These are phyloP conservation scores for Kingdonia uniflora DNA, from an alignment of 164 flowering plant genomes.

Conservation along the genomic window DNA sequence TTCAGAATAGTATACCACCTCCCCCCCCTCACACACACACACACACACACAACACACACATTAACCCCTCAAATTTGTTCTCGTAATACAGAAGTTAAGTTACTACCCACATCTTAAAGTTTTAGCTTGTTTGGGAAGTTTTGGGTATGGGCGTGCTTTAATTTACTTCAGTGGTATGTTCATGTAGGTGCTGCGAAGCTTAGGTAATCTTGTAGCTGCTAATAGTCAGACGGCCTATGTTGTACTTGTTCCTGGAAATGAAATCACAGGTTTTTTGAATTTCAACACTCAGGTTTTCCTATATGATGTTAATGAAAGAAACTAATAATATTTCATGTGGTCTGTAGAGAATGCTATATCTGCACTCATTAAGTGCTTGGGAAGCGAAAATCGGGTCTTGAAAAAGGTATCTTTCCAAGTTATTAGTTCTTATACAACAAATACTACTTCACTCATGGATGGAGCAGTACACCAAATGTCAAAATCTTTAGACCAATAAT, in stretches of 20 bases:
- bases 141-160: no score
- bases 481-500: no score
- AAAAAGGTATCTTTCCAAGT: constrained; percentile 51
- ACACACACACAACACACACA: no score
- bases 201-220: constrained; percentile 90
- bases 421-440: neutral
- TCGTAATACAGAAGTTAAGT: no score
- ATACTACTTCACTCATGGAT: neutral
- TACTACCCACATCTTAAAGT: no score
- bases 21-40: no score
- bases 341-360: constrained; percentile 46
- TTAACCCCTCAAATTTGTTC: no score
- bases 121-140: no score
- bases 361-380: constrained; percentile 67
- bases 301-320: neutral
- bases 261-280: constrained; percentile 46
- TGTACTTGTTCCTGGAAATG: constrained; percentile 55
- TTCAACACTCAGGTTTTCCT: neutral
- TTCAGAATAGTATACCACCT: no score
- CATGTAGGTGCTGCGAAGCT: constrained; percentile 66
- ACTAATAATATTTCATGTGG: constrained; percentile 6
- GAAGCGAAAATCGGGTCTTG: constrained; percentile 83
- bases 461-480: no score
- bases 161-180: no score
- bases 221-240: constrained; percentile 37